Evolutionary conservation across 805 yeast genomes (phyloP), one percentile per base, ranked within the genome.

Genomic region (Saturnispora serradocipensis): DNA sequence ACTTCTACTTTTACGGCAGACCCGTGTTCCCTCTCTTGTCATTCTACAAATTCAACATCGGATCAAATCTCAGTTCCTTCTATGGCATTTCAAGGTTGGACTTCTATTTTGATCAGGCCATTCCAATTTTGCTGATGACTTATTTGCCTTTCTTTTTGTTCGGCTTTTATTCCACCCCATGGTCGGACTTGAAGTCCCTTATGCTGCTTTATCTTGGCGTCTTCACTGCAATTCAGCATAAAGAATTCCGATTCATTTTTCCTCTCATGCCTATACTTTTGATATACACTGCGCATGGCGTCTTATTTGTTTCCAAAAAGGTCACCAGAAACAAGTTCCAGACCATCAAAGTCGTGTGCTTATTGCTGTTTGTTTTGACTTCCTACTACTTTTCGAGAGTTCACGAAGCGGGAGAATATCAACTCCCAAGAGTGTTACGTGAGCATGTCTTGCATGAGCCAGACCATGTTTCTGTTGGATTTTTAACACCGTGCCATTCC

Each of bases 401-500:
- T 35, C 91, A 93, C 62, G 99, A 93, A 68, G 72, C 86, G 18
- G 99, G 99, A 1, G 96, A 81, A 18, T 78, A 90, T 15, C n/a
- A 38, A 22, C 11, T 55, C 2, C 46, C 53, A 15, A 5, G n/a
- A 3, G 20, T 45, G 1, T 13, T 51, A 2, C 47, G 53, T 11
- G 32, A 39, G 4, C 32, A 32, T 27, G 43, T 54, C 2, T 18
- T 38, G 4, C 10, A 36, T 15, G 25, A 25, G 20, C 9, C 24
- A 8, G 10, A 62, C 4, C 73, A 78, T 9, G 55, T 66, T 8
- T 74, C 85, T 1, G 68, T 90, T 28, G 96, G 97, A 0, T 87
- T 93, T 58, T 66, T 93, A 15, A 88, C 90, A 62, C 99, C 99
- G 0, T 93, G 99, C 61, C 99, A 93, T 66, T 90, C 98, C 0